Base-by-base conservation (phyloP, 345 rosid genomes). In the Eutrema heterophyllum region DNA sequence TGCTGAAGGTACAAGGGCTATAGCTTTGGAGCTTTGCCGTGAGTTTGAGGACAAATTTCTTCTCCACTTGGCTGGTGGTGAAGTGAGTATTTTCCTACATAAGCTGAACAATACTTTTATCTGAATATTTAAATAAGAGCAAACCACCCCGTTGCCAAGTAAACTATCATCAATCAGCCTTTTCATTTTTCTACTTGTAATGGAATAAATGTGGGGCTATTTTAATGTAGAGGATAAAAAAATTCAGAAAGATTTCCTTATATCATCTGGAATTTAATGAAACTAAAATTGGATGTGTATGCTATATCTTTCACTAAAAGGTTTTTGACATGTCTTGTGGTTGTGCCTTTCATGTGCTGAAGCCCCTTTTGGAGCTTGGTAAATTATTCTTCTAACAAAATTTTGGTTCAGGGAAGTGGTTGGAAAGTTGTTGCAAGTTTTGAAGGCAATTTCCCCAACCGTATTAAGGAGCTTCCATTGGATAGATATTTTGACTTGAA, bases 361-460 rank as follows among this genome's bases (percentile, higher is more conserved):
- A 44, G 29, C 58, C 43, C 39, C 26, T 38, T 66, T 29, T 56
- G 36, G 44, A 57, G 8, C 44, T 48, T 0, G 16, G 40, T 64
- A 9, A 26, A 35, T 39, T 7, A 32, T 49, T 51, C 41, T 12
- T 58, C 40, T 68, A 40, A 75, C 63, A 53, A 49, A 49, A 14
- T 5, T 50, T 52, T 51, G 39, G 57, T 83, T 75, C 84, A 93
- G 98, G 98, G 98, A 76, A 86, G 84, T 82, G 98, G 98, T 63
- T 93, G 96, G 97, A 93, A 91, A 80, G 83, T 93, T 81, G 98
- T 93, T 80, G 89, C 92, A 29, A 88, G 97, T 80, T 91, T 93
- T 78, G 98, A 93, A 83, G 98, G 97, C 16, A 89, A 74, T 78
- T 91, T 93, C 69, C 98, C 98, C 50, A 89, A 82, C 76, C 83